Evolutionary conservation across 306 rosid species (phyloP).

Genomic region (Prunus salicina): DNA sequence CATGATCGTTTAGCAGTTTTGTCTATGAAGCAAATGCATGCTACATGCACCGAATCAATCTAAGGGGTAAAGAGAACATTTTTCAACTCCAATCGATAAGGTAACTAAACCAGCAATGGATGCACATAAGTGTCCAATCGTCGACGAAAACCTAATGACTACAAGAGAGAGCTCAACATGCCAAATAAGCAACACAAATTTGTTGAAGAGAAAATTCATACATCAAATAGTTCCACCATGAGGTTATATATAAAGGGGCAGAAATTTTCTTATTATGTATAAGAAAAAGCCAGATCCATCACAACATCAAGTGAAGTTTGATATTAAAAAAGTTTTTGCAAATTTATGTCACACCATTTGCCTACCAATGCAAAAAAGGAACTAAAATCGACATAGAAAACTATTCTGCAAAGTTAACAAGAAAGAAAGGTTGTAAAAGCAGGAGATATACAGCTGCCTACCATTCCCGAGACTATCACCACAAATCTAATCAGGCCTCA

Average conservation of each 20-base stretch:
- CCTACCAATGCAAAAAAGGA: slow-evolving; percentile 13
- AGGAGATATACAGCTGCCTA: slow-evolving; percentile 32
- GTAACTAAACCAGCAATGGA: background rate
- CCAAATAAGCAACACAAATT: background rate
- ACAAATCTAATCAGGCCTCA: slow-evolving; percentile 34
- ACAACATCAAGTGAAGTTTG: background rate
- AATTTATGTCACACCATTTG: slow-evolving; percentile 22
- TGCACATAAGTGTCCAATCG: background rate
- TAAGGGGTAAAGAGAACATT: background rate
- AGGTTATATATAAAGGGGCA: background rate
- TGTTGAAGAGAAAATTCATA: background rate
- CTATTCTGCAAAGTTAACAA: slow-evolving; percentile 32
- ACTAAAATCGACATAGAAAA: slow-evolving; percentile 6
- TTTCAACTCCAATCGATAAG: background rate
- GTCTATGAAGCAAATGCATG: too few species aligned
- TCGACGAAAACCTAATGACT: background rate
- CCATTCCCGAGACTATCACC: slow-evolving; percentile 38
- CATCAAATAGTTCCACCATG: background rate
- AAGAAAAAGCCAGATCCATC: background rate
- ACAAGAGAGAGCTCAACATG: background rate
- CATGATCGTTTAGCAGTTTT: too few species aligned
- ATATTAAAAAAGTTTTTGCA: background rate
- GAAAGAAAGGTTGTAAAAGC: slow-evolving; percentile 28
- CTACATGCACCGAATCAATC: too few species aligned
- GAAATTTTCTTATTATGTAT: background rate